Evolutionary conservation across 208 protist species (phyloP).

Genomic region (Crithidia acanthocephali): DNA sequence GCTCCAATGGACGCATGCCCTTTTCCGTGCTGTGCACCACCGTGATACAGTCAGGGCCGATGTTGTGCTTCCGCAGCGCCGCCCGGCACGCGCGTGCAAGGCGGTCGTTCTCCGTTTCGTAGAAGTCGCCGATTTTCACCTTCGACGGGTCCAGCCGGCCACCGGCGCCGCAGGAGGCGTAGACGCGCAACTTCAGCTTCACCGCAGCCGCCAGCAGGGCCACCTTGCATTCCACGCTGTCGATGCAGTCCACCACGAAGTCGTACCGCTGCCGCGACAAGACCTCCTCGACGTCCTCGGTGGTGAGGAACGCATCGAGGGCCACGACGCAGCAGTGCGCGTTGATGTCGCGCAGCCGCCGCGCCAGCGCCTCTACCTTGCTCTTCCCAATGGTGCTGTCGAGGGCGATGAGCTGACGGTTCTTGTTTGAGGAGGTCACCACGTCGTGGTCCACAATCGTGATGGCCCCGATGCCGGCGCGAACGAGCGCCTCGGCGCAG

Average conservation of each 20-base stretch:
- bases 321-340: constrained; percentile 67
- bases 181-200: constrained; percentile 62
- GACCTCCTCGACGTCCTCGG: constrained; percentile 77
- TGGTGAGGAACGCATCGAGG: constrained; percentile 65
- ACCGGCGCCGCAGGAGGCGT: constrained; percentile 85
- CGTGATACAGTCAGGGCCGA: constrained; percentile 60
- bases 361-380: constrained; percentile 82
- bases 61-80: constrained; percentile 64
- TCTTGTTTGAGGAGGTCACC: constrained; percentile 89
- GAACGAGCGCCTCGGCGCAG: constrained; percentile 86
- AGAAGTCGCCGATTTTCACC: constrained; percentile 69
- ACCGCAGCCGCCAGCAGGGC: constrained; percentile 69
- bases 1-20: constrained; percentile 59
- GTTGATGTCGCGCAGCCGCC: constrained; percentile 85
- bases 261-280: constrained; percentile 78
- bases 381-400: constrained; percentile 88
- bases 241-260: constrained; percentile 92
- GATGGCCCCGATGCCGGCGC: constrained; percentile 86
- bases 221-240: constrained; percentile 91
- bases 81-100: constrained; percentile 69
- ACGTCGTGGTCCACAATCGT: constrained; percentile 92
- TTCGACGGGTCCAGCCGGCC: constrained; percentile 77
- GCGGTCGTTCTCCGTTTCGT: constrained; percentile 81
- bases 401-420: constrained; percentile 90
- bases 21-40: constrained; percentile 78